Percentiles rank a stretch among this genome's conserved stretches.
Evolutionary conservation across 2,329 filamentous ascomycete genomes (phyloP).

Genomic region (Dothideomycetes sp.): DNA sequence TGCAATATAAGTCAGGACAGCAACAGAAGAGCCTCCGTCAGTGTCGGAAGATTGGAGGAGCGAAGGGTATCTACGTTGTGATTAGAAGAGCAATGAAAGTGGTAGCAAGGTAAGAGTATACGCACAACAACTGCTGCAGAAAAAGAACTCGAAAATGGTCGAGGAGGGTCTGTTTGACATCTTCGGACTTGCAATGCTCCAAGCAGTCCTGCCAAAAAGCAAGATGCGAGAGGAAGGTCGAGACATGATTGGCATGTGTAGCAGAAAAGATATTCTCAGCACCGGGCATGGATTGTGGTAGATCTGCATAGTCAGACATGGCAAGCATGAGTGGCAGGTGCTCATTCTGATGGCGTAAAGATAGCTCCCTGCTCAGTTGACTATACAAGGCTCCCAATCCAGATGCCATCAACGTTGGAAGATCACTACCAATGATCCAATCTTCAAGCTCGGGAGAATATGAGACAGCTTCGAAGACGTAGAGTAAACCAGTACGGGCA

Average conservation of each 20-base stretch:
- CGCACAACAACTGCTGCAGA: constrained; percentile 81
- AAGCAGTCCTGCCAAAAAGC: constrained; percentile 97
- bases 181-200: constrained; percentile 83
- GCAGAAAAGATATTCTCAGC: constrained; percentile 63
- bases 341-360: constrained; percentile 64
- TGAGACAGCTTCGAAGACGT: constrained; percentile 89
- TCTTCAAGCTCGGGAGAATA: constrained; percentile 73
- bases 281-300: constrained; percentile 55
- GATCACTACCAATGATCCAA: constrained; percentile 94
- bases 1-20: constrained; percentile 84
- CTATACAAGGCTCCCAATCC: constrained; percentile 73
- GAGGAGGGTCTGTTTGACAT: constrained; percentile 84
- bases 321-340: constrained; percentile 73
- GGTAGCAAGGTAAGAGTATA: too few species aligned
- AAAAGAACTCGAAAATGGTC: constrained; percentile 98
- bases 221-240: constrained; percentile 88
- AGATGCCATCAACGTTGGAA: constrained; percentile 94
- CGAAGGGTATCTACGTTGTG: constrained; percentile 90
- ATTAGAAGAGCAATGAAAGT: too few species aligned
- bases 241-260: constrained; percentile 74
- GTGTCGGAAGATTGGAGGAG: constrained; percentile 93
- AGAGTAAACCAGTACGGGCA: constrained; percentile 82
- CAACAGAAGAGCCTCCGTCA: constrained; percentile 91
- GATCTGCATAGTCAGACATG: constrained; percentile 78
- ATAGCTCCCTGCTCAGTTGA: constrained; percentile 64